These are phyloP conservation scores for Emericellopsis cladophorae DNA, from an alignment of 2,329 filamentous ascomycete species.

Conservation along the genomic window DNA sequence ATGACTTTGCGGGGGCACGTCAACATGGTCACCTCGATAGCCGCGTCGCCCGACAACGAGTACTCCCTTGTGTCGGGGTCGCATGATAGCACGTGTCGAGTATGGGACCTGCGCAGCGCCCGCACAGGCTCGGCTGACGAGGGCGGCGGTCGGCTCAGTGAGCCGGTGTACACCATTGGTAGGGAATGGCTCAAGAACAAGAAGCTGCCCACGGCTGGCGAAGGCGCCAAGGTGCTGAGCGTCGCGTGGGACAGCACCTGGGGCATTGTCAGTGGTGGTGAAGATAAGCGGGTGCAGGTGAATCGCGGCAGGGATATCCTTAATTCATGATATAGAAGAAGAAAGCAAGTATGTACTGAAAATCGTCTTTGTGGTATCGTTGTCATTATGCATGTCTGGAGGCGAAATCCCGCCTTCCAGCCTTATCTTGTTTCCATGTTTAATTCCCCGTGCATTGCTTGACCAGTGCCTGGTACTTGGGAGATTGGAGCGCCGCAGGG, in stretches of 20 bases:
- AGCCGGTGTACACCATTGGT: constrained; percentile 64
- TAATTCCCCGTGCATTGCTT: constrained; percentile 5
- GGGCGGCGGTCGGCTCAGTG: constrained; percentile 50
- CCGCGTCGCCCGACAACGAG: constrained; percentile 47
- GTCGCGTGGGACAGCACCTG: constrained; percentile 77
- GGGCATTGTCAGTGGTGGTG: constrained; percentile 82
- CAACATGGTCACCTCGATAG: constrained; percentile 50
- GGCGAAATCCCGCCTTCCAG: too few species aligned
- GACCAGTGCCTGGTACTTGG: constrained; percentile 15
- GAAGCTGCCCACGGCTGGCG: constrained; percentile 56
- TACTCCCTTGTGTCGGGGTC: constrained; percentile 82
- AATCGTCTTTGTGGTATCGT: too few species aligned
- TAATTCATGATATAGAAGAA: not conserved
- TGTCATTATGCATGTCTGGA: too few species aligned
- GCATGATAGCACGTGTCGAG: constrained; percentile 81
- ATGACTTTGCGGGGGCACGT: constrained; percentile 88
- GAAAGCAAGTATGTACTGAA: too few species aligned
- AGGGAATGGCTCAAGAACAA: constrained; percentile 58
- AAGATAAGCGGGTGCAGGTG: constrained; percentile 91
- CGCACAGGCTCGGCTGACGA: constrained; percentile 45
- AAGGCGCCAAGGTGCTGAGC: constrained; percentile 81
- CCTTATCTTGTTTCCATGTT: too few species aligned
- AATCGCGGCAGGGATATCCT: constrained; percentile 50
- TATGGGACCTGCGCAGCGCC: constrained; percentile 82
- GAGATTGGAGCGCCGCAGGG: constrained; percentile 4